phyloP scores from a whole-genome alignment of 352 stramenopile species.

The Globisporangium solare region DNA sequence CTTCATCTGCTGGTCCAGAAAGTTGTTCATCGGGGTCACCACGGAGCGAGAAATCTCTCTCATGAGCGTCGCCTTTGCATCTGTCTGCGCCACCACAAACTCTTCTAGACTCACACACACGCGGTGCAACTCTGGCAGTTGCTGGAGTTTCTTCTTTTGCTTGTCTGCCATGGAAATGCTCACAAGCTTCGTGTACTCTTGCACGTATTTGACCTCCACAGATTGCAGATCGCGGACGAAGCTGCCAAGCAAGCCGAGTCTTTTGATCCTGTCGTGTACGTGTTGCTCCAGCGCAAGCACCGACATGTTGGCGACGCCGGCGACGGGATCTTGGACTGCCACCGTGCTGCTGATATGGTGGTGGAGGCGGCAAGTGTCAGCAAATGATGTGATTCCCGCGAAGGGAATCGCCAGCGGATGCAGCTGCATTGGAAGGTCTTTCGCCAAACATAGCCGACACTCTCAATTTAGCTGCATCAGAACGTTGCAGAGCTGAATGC shows the following conservation, averaged over 20 bases:
- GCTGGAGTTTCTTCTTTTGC: constrained; percentile 4
- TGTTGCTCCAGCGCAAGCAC: constrained; percentile 23
- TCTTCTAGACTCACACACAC: constrained; percentile 24
- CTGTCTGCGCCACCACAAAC: constrained; percentile 18
- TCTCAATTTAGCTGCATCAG: constrained; percentile 1
- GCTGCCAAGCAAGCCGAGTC: constrained; percentile 18
- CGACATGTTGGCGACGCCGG: neutral
- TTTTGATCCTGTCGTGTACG: constrained; percentile 25
- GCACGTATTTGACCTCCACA: constrained; percentile 32
- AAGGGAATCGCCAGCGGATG: too few relatives aligned
- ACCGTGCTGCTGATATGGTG: constrained; percentile 1
- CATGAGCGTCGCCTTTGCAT: constrained; percentile 18
- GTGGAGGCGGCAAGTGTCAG: neutral
- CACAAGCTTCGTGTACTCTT: constrained; percentile 23
- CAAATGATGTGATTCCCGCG: too few relatives aligned
- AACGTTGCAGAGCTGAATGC: neutral
- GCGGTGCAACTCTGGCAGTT: constrained; percentile 17
- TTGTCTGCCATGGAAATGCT: constrained; percentile 12
- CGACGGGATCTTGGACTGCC: neutral
- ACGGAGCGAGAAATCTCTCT: constrained; percentile 25
- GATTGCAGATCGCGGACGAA: constrained; percentile 31
- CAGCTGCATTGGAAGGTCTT: neutral
- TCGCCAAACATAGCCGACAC: neutral
- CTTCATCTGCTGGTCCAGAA: constrained; percentile 29
- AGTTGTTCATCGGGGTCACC: constrained; percentile 25